A percentile compares a stretch with the other conserved stretches of the same genome.
phyloP scores from a whole-genome alignment of 495 filamentous ascomycete species.

The Penicillium tannophilum region DNA sequence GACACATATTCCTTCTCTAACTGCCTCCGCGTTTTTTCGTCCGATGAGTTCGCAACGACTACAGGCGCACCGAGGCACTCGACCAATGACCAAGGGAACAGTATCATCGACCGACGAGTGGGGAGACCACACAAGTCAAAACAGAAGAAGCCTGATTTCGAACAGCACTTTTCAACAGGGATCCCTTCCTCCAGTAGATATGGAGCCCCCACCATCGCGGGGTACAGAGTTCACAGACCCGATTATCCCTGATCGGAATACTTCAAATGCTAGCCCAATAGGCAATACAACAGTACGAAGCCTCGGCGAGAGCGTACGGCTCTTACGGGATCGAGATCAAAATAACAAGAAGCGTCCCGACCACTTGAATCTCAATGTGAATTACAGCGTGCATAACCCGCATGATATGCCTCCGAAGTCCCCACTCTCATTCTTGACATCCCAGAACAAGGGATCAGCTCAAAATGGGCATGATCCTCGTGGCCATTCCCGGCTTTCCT shows the following conservation, averaged over 20 bases:
- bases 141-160: constrained; percentile 53
- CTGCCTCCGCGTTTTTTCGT: constrained; percentile 88
- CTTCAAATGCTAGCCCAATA: constrained; percentile 74
- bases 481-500: constrained; percentile 75
- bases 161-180: constrained; percentile 44
- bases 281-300: constrained; percentile 66
- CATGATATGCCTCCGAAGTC: constrained; percentile 63
- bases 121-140: constrained; percentile 45
- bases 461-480: constrained; percentile 53
- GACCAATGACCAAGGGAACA: constrained; percentile 49
- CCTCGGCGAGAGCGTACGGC: constrained; percentile 71
- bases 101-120: constrained; percentile 45
- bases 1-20: constrained; percentile 87
- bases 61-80: constrained; percentile 80
- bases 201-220: constrained; percentile 68
- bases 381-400: constrained; percentile 50
- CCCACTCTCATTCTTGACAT: constrained; percentile 68
- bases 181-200: constrained; percentile 49
- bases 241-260: constrained; percentile 62
- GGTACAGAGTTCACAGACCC: constrained; percentile 78
- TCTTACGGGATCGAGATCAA: constrained; percentile 61
- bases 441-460: constrained; percentile 51
- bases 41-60: constrained; percentile 96
- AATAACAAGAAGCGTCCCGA: constrained; percentile 52
- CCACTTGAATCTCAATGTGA: constrained; percentile 59